Conservation (phyloP, 805 yeast genomes). For the Kodamaea kaohsiungensis region DNA sequence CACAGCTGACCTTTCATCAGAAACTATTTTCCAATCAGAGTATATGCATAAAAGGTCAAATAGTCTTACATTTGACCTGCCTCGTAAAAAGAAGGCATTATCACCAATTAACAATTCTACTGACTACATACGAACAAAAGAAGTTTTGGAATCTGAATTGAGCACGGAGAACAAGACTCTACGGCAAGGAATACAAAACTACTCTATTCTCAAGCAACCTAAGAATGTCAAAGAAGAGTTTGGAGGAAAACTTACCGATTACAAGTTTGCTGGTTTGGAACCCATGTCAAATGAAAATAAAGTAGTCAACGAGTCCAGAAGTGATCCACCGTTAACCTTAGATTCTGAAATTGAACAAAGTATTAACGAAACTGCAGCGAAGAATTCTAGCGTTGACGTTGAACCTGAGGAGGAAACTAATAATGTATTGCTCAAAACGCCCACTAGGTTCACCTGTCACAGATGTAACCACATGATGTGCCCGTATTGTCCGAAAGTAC, state of each 20-base stretch:
- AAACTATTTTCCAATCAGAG: not conserved
- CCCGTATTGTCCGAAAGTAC: constrained; percentile 39
- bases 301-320: not conserved
- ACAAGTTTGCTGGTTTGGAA: not conserved
- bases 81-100: constrained; percentile 5
- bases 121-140: not conserved
- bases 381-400: not conserved
- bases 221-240: not conserved
- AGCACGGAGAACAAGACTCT: not conserved
- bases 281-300: not conserved
- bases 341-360: not conserved
- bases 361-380: not conserved
- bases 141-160: not conserved
- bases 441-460: constrained; percentile 38
- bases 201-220: not conserved
- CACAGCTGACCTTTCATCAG: not conserved
- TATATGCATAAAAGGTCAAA: not conserved
- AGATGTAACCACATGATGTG: constrained; percentile 46
- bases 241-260: not conserved
- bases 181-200: constrained; percentile 1
- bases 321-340: not conserved
- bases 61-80: not conserved
- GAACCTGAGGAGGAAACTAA: constrained; percentile 6
- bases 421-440: constrained; percentile 26
- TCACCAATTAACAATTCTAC: not conserved